A percentile compares a stretch with the other conserved stretches of the same genome.
Evolutionary conservation across 768 basidiomycete genomes (phyloP).

Genomic region (Collybia sordida): DNA sequence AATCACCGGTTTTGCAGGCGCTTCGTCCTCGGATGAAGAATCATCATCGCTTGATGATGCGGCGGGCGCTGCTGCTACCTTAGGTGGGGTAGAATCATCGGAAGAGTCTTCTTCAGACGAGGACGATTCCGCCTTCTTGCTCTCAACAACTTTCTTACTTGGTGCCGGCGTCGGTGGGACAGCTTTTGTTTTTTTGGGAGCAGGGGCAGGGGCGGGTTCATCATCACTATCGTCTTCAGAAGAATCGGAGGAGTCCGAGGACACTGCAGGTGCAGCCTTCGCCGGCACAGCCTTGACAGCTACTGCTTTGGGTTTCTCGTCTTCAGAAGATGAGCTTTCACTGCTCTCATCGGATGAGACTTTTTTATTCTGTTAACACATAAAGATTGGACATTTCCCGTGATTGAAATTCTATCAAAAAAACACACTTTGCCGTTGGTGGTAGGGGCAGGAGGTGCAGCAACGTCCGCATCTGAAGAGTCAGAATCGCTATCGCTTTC

Average conservation of each 20-base stretch:
- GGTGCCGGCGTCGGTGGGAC: constrained; percentile 13
- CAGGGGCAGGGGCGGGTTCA: constrained; percentile 27
- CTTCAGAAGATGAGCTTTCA: constrained; percentile 44
- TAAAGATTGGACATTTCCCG: neutral
- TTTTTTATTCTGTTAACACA: constrained; percentile 23
- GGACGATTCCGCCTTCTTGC: constrained; percentile 1
- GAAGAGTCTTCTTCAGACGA: neutral
- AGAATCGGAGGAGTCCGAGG: constrained; percentile 25
- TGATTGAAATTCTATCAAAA: constrained; percentile 3
- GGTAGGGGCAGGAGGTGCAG: constrained; percentile 23
- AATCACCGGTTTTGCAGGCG: constrained; percentile 14
- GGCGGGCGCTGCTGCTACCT: neutral
- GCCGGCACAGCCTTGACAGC: constrained; percentile 40
- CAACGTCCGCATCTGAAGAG: constrained; percentile 26
- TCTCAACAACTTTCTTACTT: constrained; percentile 12
- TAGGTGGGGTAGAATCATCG: neutral
- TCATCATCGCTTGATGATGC: constrained; percentile 16
- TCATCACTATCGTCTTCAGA: constrained; percentile 18
- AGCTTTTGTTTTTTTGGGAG: constrained; percentile 18
- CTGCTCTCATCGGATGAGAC: constrained; percentile 45
- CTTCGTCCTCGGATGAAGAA: constrained; percentile 26
- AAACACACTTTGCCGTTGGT: constrained; percentile 31
- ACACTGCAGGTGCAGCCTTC: constrained; percentile 33
- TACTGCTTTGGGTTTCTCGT: constrained; percentile 57
- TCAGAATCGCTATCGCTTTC: constrained; percentile 27